Evolutionary conservation across 169 alveolate genomes (phyloP), one percentile per base, ranked within the genome.

Genomic region (Babesia ovata): DNA sequence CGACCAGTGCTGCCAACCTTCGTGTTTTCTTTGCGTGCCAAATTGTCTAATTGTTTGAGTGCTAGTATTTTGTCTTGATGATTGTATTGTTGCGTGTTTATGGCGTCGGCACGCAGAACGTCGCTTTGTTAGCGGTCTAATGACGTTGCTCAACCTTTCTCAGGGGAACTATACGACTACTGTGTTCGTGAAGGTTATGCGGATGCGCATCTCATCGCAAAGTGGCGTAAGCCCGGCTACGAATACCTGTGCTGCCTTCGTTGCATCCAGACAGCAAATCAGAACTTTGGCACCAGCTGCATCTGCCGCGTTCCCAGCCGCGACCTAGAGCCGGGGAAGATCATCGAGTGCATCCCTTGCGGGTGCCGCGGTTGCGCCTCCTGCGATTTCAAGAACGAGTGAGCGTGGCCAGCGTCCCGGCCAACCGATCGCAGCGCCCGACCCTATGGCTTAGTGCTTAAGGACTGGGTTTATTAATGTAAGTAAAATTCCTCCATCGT

Each of bases 281-380:
- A 94, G 69, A 95, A 95, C 85, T 97, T 93, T 79, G 97, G 98
- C 45, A 95, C 98, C 48, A 92, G 98, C 45, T 98, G 99, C 82
- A 95, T 97, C 44, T 98, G 99, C 70, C 93, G 99, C 63, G 99
- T 97, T 0, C 99, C 99, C 22, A 96, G 95, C 82, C 96, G 95
- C 39, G 91, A 94, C 66, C 86, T 97, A 63, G 98, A 96, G 81
- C 90, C 90, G 33, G 90, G 86, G 11, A 83, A 83, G 91, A 76
- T 84, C 61, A 92, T 97, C 56, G 98, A 98, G 90, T 98, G 99
- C 85, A 93, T 93, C 60, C 94, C 94, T 72, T 98, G 99, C 82
- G 99, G 99, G 22, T 98, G 99, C 79, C 91, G 98, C 49, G 99
- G 99, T 45, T 98, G 99, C 83, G 98, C 99, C 42, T 86, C 93